Conservation (phyloP, 768 basidiomycete genomes). For the Lyophyllum atratum region DNA sequence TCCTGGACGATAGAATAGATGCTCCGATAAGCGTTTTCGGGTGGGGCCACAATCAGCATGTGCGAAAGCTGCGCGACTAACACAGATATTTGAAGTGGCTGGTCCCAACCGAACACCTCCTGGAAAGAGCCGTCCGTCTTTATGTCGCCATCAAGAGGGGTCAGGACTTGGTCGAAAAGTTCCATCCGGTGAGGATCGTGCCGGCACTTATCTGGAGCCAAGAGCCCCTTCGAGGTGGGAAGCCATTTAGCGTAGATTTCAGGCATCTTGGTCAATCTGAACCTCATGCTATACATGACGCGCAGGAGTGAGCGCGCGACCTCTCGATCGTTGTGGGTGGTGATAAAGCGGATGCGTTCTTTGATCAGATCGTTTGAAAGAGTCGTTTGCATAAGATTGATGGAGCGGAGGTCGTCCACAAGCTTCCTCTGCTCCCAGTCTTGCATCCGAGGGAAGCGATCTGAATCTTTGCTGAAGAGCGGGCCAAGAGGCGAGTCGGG, state of each 20-base stretch:
- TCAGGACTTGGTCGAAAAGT: conserved; percentile 43
- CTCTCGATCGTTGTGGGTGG: not conserved
- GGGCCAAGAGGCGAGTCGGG: conserved; percentile 29
- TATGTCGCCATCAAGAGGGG: conserved; percentile 27
- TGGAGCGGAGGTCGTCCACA: conserved; percentile 16
- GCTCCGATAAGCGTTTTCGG: conserved; percentile 4
- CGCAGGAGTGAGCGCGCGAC: conserved; percentile 24
- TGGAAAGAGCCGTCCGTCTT: conserved; percentile 29
- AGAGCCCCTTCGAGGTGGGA: conserved; percentile 38
- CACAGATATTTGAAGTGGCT: conserved; percentile 29
- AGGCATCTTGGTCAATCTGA: conserved; percentile 8
- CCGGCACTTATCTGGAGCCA: conserved; percentile 28
- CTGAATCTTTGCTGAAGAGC: conserved; percentile 23
- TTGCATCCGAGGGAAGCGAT: conserved; percentile 12
- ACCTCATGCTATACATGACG: conserved; percentile 19
- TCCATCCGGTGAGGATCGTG: conserved; percentile 24
- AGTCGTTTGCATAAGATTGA: conserved; percentile 28
- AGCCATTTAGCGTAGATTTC: conserved; percentile 32
- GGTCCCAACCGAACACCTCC: conserved; percentile 39
- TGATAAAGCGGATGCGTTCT: conserved; percentile 38
- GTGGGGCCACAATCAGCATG: not conserved
- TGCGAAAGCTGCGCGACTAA: conserved; percentile 34
- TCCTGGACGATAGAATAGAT: conserved; percentile 30
- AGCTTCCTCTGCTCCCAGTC: conserved; percentile 12
- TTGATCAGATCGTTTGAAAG: conserved; percentile 32